Evolutionary conservation across 768 basidiomycete genomes (phyloP), one percentile per base, ranked within the genome.

Genomic region (Wakefieldia striispora): DNA sequence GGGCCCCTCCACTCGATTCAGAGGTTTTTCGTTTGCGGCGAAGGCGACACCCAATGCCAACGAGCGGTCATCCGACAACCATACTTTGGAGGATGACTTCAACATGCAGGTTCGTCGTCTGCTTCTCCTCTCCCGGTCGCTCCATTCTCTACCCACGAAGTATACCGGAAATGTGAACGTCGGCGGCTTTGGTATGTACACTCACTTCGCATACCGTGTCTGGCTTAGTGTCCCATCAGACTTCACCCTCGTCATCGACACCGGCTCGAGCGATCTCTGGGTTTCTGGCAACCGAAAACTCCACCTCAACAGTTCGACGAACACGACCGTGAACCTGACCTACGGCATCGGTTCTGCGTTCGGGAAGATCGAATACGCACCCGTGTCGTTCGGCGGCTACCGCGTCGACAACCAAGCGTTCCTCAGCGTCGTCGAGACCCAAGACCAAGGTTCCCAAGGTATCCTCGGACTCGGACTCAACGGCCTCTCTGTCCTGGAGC

Each of bases 271-370:
- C 44, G 67, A 66, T 42, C 56, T 66, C 39, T 68, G 65, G 65
- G 54, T 66, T 20, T 16, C 41, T 19, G 20, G 34, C 21, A 26
- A 31, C 40, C 45, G 56, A 46, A 66, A 56, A 6, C 48, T 73
- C 11, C 48, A 65, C 6, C 42, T 70, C 10, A 60, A 61, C 27
- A 62, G 61, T n/a, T 45, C 54, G 26, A 70, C 73, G 12, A 59
- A 64, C 39, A 58, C 68, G 11, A 52, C 58, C 24, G 55, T 66
- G 1, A 62, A 63, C 40, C 56, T 68, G 31, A 64, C 66, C 17
- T 77, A 73, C 51, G 75, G 73, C 17, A 57, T 67, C n/a, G 75
- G 75, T 14, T 61, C 60, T 14, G 72, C 71, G 0, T 54, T 48
- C 3, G 75, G 75, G 7, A 59, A 55, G 29, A 64, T 77, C 42